phyloP scores from a whole-genome alignment of 2,329 filamentous ascomycete genomes.

The Aspergillus fischeri region DNA sequence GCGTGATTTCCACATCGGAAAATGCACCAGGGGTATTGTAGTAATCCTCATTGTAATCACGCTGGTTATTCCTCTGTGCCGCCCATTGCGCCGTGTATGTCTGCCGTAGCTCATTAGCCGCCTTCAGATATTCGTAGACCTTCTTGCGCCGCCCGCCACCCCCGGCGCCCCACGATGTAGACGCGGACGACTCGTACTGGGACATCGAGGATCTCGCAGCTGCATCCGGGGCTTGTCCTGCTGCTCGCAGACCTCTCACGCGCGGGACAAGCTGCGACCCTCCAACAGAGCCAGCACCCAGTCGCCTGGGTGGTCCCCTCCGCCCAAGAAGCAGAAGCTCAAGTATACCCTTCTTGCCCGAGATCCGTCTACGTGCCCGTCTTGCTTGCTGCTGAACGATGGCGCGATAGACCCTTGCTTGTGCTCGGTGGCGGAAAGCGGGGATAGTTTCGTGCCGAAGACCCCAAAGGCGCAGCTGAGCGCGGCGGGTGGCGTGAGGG shows the following conservation, averaged over 20 bases:
- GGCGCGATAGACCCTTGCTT: constrained; percentile 72
- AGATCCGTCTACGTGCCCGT: constrained; percentile 44
- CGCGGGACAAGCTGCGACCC: constrained; percentile 6
- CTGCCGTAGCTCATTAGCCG: constrained; percentile 68
- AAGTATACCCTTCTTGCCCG: constrained; percentile 19
- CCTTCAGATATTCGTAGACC: constrained; percentile 68
- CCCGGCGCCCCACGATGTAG: constrained; percentile 21
- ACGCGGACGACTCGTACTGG: constrained; percentile 20
- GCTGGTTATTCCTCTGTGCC: constrained; percentile 40
- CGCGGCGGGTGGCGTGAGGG: constrained; percentile 59
- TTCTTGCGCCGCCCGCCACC: constrained; percentile 66
- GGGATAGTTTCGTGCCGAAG: constrained; percentile 75
- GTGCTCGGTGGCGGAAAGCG: constrained; percentile 63
- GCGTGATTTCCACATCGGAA: constrained; percentile 76
- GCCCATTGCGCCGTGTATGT: constrained; percentile 57
- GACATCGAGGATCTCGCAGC: constrained; percentile 20
- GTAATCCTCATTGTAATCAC: constrained; percentile 44
- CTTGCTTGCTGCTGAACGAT: constrained; percentile 62
- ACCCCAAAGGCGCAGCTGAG: constrained; percentile 61
- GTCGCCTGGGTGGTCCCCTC: constrained; percentile 15
- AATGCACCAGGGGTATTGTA: constrained; percentile 68
- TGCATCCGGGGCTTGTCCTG: constrained; percentile 15
- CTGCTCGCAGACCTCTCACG: constrained; percentile 11
- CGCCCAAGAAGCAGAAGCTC: constrained; percentile 23
- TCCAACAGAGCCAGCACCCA: constrained; percentile 3